These are phyloP conservation scores for Fomes fomentarius DNA, from an alignment of 1,284 basidiomycete species.

Conservation along the genomic window DNA sequence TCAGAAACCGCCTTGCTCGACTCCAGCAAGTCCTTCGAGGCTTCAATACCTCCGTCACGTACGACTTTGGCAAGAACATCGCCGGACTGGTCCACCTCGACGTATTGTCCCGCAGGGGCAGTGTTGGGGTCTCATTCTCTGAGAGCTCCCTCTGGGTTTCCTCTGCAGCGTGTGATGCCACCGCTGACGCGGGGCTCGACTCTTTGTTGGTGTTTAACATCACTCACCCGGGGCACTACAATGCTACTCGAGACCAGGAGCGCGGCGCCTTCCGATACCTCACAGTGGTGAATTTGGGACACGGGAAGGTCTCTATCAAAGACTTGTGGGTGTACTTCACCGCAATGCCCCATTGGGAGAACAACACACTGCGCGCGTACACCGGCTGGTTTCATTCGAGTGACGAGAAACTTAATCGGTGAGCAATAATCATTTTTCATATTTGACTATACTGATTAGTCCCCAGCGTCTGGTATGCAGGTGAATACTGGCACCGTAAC, in stretches of 20 bases:
- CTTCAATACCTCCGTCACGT: slow-evolving; percentile 21
- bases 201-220: slow-evolving; percentile 18
- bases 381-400: slow-evolving; percentile 23
- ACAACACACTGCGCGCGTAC: slow-evolving; percentile 12
- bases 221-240: slow-evolving; percentile 7
- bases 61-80: slow-evolving; percentile 25
- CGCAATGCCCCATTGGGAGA: slow-evolving; percentile 23
- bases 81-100: slow-evolving; percentile 20
- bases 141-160: slow-evolving; percentile 25
- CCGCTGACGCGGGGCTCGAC: slow-evolving; percentile 10
- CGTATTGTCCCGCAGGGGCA: slow-evolving; percentile 11
- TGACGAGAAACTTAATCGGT: slow-evolving; percentile 24
- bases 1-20: slow-evolving; percentile 6
- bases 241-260: slow-evolving; percentile 15
- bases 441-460: background rate
- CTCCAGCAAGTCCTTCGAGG: background rate
- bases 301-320: background rate
- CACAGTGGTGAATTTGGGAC: slow-evolving; percentile 18
- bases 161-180: slow-evolving; percentile 12
- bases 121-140: slow-evolving; percentile 19
- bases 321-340: slow-evolving; percentile 23
- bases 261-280: slow-evolving; percentile 23
- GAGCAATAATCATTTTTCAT: background rate
- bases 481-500: background rate
- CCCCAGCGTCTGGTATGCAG: slow-evolving; percentile 22